Evolutionary conservation across 352 stramenopile genomes (phyloP).

Genomic region (Peronospora destructor): DNA sequence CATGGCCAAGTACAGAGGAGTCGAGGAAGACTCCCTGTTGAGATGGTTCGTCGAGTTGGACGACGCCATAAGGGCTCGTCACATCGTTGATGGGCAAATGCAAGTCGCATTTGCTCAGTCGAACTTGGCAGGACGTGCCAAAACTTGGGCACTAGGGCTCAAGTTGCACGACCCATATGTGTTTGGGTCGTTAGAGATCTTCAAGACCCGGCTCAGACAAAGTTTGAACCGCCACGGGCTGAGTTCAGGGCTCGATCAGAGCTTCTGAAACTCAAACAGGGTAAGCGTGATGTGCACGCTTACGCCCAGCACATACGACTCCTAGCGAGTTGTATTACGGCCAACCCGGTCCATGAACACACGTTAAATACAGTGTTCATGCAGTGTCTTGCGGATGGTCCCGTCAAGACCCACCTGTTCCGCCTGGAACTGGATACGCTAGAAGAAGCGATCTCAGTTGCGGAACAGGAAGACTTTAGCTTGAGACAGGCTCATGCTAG

Average conservation of each 20-base stretch:
- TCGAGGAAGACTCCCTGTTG: not conserved
- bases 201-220: not conserved
- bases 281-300: not conserved
- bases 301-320: not conserved
- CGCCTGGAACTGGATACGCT: not conserved
- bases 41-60: not conserved
- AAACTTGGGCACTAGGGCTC: no score
- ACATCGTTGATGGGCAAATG: not conserved
- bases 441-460: not conserved
- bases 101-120: not conserved
- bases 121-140: no score
- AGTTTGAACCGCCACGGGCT: not conserved
- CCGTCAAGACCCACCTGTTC: not conserved
- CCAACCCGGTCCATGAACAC: not conserved
- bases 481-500: not conserved
- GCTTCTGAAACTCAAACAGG: not conserved
- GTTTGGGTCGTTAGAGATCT: not conserved
- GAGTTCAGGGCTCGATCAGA: not conserved
- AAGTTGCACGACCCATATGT: not conserved
- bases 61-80: not conserved
- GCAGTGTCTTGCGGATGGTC: not conserved
- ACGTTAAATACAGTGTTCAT: not conserved
- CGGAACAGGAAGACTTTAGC: not conserved
- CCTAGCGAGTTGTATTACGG: not conserved
- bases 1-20: not conserved